Conservation (phyloP, 352 stramenopile species). For the Phytopythium helicoides region DNA sequence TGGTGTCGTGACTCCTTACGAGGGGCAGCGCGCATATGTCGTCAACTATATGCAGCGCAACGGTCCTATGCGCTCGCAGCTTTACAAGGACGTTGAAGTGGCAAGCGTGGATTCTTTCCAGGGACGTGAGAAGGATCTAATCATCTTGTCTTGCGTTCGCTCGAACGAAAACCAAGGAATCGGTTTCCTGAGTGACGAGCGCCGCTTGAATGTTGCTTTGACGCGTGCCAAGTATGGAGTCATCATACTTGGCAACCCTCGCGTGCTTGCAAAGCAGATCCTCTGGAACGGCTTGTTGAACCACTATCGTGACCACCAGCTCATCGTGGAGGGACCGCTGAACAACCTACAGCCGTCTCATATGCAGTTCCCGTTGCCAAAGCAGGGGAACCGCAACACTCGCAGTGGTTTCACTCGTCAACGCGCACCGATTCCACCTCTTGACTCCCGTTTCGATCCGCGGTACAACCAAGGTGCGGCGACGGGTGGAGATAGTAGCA, state of each 20-base stretch:
- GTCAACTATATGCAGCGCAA: slow-evolving; percentile 97
- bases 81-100: slow-evolving; percentile 99
- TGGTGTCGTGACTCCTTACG: slow-evolving; percentile 97
- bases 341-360: slow-evolving; percentile 96
- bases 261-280: slow-evolving; percentile 95
- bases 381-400: slow-evolving; percentile 34
- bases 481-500: slow-evolving; percentile 13
- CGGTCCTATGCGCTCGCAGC: slow-evolving; percentile 89
- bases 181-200: slow-evolving; percentile 97
- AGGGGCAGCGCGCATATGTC: slow-evolving; percentile 98
- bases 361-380: slow-evolving; percentile 94
- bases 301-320: slow-evolving; percentile 96
- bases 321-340: slow-evolving; percentile 95
- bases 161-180: slow-evolving; percentile 99
- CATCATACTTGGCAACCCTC: slow-evolving; percentile 97
- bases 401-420: slow-evolving; percentile 36
- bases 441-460: slow-evolving; percentile 85
- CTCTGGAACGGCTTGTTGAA: slow-evolving; percentile 97
- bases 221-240: slow-evolving; percentile 98
- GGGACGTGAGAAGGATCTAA: slow-evolving; percentile 99
- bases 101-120: slow-evolving; percentile 99
- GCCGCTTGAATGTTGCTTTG: slow-evolving; percentile 98
- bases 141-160: slow-evolving; percentile 97
- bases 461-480: slow-evolving; percentile 61
- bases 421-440: slow-evolving; percentile 54